phyloP scores from a whole-genome alignment of 139 green algal species.

The Tetratostichococcus sp. region DNA sequence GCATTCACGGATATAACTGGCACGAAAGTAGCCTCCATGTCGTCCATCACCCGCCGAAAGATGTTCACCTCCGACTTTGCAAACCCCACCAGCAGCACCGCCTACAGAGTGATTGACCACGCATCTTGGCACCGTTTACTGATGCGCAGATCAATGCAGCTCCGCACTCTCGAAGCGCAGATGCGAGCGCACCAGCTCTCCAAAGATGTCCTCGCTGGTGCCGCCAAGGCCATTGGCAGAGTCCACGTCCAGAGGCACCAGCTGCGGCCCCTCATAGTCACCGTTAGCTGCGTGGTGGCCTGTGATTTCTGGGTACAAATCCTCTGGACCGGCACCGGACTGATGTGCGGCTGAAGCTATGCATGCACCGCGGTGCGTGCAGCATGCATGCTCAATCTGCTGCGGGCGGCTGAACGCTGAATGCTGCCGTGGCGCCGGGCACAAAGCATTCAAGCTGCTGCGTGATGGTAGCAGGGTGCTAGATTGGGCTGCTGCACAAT shows the following conservation, averaged over 20 bases:
- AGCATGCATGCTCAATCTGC: neutral
- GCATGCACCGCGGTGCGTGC: too few species aligned
- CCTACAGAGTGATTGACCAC: neutral
- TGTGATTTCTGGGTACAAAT: neutral
- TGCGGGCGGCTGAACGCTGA: neutral
- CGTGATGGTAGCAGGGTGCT: too few species aligned
- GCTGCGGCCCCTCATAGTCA: constrained; percentile 1
- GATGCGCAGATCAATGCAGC: neutral
- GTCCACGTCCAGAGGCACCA: constrained; percentile 2
- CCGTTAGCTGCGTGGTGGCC: neutral
- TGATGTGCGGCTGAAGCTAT: neutral
- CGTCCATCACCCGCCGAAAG: neutral
- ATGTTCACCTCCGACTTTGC: neutral
- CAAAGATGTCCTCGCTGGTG: constrained; percentile 8
- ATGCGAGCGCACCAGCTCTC: neutral
- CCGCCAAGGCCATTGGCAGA: constrained; percentile 1
- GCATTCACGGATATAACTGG: neutral
- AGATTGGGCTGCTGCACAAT: too few species aligned
- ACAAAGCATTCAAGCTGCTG: neutral
- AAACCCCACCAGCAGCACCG: constrained; percentile 8
- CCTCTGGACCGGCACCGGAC: neutral
- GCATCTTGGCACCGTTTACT: too few species aligned
- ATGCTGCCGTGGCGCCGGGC: neutral
- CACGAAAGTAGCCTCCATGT: neutral
- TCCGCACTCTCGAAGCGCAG: too few species aligned